Percentiles rank a stretch among this genome's conserved stretches.
Conservation (phyloP, 352 stramenopile species). For the Phytophthora hibernalis region DNA sequence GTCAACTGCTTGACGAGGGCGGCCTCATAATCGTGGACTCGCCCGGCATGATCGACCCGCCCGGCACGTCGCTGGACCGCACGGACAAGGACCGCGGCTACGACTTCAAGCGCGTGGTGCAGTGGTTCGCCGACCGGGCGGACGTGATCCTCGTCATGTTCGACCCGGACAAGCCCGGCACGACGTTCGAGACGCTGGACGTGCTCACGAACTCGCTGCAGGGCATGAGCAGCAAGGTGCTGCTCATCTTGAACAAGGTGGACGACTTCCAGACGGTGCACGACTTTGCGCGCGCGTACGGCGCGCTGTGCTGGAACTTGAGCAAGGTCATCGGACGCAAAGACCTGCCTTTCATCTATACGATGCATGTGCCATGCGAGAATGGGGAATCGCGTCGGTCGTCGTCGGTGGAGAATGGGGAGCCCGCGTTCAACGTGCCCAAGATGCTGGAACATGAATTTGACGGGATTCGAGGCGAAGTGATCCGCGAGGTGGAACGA, state of each 20-base stretch:
- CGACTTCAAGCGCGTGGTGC: conserved; percentile 88
- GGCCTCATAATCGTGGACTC: conserved; percentile 90
- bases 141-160: conserved; percentile 92
- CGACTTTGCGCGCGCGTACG: conserved; percentile 87
- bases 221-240: conserved; percentile 81
- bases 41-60: conserved; percentile 89
- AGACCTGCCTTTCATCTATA: conserved; percentile 90
- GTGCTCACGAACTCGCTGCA: conserved; percentile 82
- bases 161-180: conserved; percentile 88
- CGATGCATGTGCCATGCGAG: conserved; percentile 87
- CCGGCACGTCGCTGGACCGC: conserved; percentile 60
- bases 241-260: conserved; percentile 91
- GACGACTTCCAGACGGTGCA: conserved; percentile 89
- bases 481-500: conserved; percentile 84
- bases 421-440: conserved; percentile 48
- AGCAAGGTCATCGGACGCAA: conserved; percentile 90
- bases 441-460: conserved; percentile 88
- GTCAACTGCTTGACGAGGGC: conserved; percentile 72
- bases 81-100: conserved; percentile 84
- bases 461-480: conserved; percentile 83
- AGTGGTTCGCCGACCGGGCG: conserved; percentile 86
- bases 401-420: conserved; percentile 20
- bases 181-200: conserved; percentile 89
- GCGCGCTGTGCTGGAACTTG: conserved; percentile 89
- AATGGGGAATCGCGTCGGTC: conserved; percentile 33